Base-by-base conservation (phyloP, 352 stramenopile genomes). In the Peronospora farinosa region DNA sequence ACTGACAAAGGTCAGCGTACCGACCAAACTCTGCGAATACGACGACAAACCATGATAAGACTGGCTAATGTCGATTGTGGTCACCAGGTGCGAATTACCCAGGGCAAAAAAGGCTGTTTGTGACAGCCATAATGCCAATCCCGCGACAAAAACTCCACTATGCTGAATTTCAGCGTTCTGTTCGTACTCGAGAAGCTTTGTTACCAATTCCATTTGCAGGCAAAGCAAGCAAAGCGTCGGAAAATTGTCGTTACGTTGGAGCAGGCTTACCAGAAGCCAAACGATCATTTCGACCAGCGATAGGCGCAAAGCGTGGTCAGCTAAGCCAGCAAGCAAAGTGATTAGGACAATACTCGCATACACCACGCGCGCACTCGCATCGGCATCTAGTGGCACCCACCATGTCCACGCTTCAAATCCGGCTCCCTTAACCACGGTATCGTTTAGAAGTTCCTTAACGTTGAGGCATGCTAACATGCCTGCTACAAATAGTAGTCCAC, bases 71-170 rank as follows among this genome's bases (percentile, higher is more conserved):
- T 95, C 85, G 47, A 95, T 81, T 1, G 85, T 95, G 12, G 80
- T 92, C 40, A 95, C 82, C 47, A 95, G 65, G 44, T 95, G 85
- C 30, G 85, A 95, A 47, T 95, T 95, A 15, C 84, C 85, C 0
- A 95, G 63, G 6, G 85, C 75, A 33, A 92, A 95, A 41, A 95
- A 95, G 11, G 76, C 53, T n/a, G 57, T 53, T 48, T 88, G 78
- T 1, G 75, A 67, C n/a, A 93, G 15, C 71, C 72, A 78, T 23
- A 72, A 13, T 13, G 54, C 47, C 3, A 84, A 19, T 13, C 62
- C 53, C 0, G 60, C 63, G 2, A 78, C 7, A 15, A 65, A 7
- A 8, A 57, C 42, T 5, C 48, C 50, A 23, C 8, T 38, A 19
- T 54, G 28, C n/a, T 47, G 50, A 38, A 55, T 25, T 21, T 1